These are phyloP conservation scores for Chionographis japonica DNA, from an alignment of 106 monocot genomes.

Conservation along the genomic window DNA sequence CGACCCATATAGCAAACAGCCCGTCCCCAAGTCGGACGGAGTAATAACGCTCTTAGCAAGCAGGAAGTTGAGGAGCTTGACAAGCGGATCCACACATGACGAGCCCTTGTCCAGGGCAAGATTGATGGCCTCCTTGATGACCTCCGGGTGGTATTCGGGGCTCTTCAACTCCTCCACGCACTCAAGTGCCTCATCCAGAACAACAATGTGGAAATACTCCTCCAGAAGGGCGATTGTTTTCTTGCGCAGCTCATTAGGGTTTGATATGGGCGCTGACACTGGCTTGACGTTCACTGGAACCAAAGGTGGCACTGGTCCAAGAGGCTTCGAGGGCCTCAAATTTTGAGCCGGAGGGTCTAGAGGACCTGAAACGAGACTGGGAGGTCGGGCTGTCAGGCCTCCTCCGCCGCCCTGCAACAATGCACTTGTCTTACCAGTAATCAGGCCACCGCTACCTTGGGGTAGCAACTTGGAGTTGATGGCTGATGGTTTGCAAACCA, in stretches of 20 bases:
- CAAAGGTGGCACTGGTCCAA: slow-evolving; percentile 1
- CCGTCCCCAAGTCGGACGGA: slow-evolving; percentile 46
- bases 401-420: slow-evolving; percentile 47
- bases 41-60: slow-evolving; percentile 35
- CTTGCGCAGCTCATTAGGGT: slow-evolving; percentile 42
- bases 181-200: slow-evolving; percentile 69
- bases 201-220: slow-evolving; percentile 72
- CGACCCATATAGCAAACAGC: slow-evolving; percentile 38
- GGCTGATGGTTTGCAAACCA: slow-evolving; percentile 26
- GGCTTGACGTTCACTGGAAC: slow-evolving; percentile 22
- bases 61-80: slow-evolving; percentile 51
- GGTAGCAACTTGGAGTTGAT: slow-evolving; percentile 64
- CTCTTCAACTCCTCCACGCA: slow-evolving; percentile 87
- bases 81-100: slow-evolving; percentile 26
- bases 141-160: slow-evolving; percentile 72
- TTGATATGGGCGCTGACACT: slow-evolving; percentile 10
- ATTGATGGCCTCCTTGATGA: slow-evolving; percentile 84
- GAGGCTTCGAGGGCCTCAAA: slow-evolving; percentile 10
- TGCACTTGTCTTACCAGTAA: slow-evolving; percentile 67
- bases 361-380: slow-evolving; percentile 10
- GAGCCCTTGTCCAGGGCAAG: slow-evolving; percentile 59
- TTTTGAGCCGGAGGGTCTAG: slow-evolving; percentile 14
- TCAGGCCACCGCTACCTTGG: slow-evolving; percentile 58
- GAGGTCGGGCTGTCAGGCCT: slow-evolving; percentile 4
- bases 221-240: slow-evolving; percentile 75